Conservation (phyloP, 192 early-diverging fungal species). For the Entomortierella beljakovae region DNA sequence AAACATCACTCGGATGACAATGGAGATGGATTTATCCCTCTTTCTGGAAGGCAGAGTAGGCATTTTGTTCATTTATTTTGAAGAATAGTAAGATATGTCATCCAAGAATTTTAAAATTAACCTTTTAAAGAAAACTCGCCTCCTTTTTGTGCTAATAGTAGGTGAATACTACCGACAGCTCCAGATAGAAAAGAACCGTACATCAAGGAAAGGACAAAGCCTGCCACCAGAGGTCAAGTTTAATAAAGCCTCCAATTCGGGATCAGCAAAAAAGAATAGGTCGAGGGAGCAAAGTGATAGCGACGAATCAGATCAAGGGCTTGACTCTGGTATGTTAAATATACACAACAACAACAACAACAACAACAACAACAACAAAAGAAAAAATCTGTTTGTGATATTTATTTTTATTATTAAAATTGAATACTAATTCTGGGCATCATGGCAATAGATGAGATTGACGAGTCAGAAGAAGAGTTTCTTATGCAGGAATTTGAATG, state of each 20-base stretch:
- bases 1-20: neutral
- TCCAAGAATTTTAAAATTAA: no score
- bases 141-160: constrained; percentile 1
- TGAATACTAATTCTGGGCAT: neutral
- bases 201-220: neutral
- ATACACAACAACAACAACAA: no score
- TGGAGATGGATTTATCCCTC: constrained; percentile 12
- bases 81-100: no score
- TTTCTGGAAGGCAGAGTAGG: constrained; percentile 1
- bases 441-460: constrained; percentile 20
- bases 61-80: neutral
- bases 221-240: neutral
- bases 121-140: no score
- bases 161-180: constrained; percentile 3
- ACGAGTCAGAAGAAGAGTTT: constrained; percentile 33
- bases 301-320: constrained; percentile 8
- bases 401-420: neutral
- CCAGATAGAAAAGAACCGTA: neutral
- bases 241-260: constrained; percentile 1
- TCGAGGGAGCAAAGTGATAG: neutral
- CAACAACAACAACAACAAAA: no score
- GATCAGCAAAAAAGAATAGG: neutral
- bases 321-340: constrained; percentile 28
- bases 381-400: neutral
- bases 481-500: constrained; percentile 50